Evolutionary conservation across 176 grass and related monocot species (phyloP).

Genomic region (maize (Zea mays)): DNA sequence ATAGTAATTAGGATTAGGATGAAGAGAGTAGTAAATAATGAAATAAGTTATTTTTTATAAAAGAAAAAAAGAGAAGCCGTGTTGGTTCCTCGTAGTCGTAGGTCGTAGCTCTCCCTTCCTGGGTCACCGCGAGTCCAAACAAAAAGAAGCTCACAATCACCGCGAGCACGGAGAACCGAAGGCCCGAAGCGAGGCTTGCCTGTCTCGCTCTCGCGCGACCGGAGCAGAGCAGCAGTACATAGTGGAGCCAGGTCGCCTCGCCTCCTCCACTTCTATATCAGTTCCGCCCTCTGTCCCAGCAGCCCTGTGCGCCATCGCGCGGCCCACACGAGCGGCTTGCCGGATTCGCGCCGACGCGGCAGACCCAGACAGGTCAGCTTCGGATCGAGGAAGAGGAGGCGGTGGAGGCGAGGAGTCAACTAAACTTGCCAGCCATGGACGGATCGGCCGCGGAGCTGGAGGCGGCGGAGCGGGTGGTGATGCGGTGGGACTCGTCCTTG

Average conservation of each 20-base stretch:
- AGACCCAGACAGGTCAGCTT: slow-evolving; percentile 28
- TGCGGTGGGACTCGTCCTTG: slow-evolving; percentile 50
- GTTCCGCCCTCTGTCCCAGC: slow-evolving; percentile 22
- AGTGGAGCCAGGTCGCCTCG: slow-evolving; percentile 27
- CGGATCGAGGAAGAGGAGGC: background rate
- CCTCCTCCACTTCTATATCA: slow-evolving; percentile 22
- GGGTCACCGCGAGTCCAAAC: slow-evolving; percentile 26
- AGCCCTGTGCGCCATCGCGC: slow-evolving; percentile 37
- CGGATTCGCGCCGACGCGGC: slow-evolving; percentile 57
- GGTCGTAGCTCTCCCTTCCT: background rate
- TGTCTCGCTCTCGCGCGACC: background rate
- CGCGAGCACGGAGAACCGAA: background rate
- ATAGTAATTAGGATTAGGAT: too few relatives aligned
- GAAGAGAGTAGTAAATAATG: background rate
- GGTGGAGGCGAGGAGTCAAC: slow-evolving; percentile 43
- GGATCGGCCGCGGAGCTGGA: slow-evolving; percentile 60
- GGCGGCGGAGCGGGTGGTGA: slow-evolving; percentile 54
- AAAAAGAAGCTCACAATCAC: background rate
- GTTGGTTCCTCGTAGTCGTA: too few relatives aligned
- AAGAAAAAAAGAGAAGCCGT: background rate
- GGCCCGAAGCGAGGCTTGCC: background rate
- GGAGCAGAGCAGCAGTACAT: slow-evolving; percentile 9
- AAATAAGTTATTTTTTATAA: background rate
- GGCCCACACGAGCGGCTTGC: slow-evolving; percentile 53
- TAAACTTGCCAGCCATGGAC: slow-evolving; percentile 44